Base-by-base conservation (phyloP, 306 rosid genomes). In the Betula pendula region DNA sequence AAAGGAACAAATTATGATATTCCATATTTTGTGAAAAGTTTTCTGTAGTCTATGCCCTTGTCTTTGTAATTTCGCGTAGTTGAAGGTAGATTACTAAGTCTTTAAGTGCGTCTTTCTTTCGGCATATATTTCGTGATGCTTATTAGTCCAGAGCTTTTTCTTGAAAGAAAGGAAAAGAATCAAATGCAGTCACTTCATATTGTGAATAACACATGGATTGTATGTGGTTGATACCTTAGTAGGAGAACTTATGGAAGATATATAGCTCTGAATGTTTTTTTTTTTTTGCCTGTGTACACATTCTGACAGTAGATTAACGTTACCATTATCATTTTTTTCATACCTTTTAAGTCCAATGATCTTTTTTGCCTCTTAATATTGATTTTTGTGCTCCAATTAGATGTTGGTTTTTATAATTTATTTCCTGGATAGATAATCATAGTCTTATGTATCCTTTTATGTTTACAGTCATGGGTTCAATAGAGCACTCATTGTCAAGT, bases 381-480 rank as follows among this genome's bases (percentile, higher is more conserved):
- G 49, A 52, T 45, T 14, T 27, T 56, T 43, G 12, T 27, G 43
- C 44, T 42, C 45, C 33, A 63, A 35, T 19, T 63, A 63, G 12
- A 16, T 63, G 10, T 31, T n/a, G 49, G 45, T 38, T 19, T 19
- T 8, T 60, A 29, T 60, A 11, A 9, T 62, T 11, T 43, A 22
- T 47, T n/a, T 60, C 51, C 71, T 17, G 70, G 76, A 69, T 60
- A 72, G 66, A 27, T 59, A 25, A 9, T 47, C 44, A 50, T 68
- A 14, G 38, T 9, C 15, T 45, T 43, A 19, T 31, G 4, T 19
- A 8, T 22, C 31, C 9, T 59, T 38, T 49, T 10, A 62, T 70
- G n/a, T 86, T 80, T 73, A 73, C 90, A 95, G 98, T 88, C 76
- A 88, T 95, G 89, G 98, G 98, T 83, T 92, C 98, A 38, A 42